phyloP scores from a whole-genome alignment of 2,329 filamentous ascomycete genomes.

The Ophiosphaerella korrae region DNA sequence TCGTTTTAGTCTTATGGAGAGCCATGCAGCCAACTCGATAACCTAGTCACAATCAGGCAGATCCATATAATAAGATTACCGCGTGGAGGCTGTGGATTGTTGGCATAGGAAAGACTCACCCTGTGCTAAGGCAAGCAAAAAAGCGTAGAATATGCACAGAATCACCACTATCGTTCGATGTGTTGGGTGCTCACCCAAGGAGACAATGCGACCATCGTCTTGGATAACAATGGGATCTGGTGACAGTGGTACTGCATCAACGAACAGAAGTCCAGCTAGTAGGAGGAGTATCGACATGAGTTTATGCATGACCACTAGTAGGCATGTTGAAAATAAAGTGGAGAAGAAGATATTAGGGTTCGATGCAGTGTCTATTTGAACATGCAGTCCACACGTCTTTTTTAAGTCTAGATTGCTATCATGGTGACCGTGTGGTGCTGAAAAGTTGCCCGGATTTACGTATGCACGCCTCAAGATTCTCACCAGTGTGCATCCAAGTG shows the following conservation, averaged over 20 bases:
- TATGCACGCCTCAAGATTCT: too few relatives aligned
- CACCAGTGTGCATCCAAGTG: too few relatives aligned
- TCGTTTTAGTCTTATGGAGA: conserved; percentile 12
- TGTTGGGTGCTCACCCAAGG: conserved; percentile 7
- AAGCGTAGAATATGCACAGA: conserved; percentile 17
- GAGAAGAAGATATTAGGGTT: too few relatives aligned
- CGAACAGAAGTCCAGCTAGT: neutral
- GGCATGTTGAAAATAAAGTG: too few relatives aligned
- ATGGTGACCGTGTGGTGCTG: too few relatives aligned
- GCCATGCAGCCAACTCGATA: conserved; percentile 26
- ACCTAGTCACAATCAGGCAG: conserved; percentile 5
- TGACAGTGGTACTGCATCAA: neutral
- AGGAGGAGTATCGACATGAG: neutral
- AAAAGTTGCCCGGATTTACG: too few relatives aligned
- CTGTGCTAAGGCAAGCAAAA: conserved; percentile 23
- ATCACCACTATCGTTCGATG: conserved; percentile 15
- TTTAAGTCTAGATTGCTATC: too few relatives aligned
- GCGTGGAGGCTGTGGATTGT: neutral
- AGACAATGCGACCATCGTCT: neutral
- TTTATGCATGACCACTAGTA: too few relatives aligned
- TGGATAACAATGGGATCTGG: neutral
- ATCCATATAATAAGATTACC: neutral
- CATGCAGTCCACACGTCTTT: too few relatives aligned
- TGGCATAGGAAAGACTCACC: conserved; percentile 9
- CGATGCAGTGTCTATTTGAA: too few relatives aligned